Conservation (phyloP, 305 asterid genomes). For the Solanum aculeatissimum region DNA sequence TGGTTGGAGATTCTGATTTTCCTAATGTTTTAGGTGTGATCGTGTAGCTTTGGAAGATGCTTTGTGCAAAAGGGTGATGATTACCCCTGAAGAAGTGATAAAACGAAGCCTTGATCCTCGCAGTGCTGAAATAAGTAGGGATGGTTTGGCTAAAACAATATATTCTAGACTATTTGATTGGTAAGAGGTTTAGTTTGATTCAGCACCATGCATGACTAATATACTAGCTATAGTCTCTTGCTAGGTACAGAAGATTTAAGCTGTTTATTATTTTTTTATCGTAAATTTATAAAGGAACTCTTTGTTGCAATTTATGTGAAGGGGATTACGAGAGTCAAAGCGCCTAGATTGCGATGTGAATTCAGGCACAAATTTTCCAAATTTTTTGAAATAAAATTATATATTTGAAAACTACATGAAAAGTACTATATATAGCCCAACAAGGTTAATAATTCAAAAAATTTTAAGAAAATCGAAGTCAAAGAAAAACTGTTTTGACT, state of each 20-base stretch:
- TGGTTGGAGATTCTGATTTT: constrained; percentile 16
- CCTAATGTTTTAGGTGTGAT: constrained; percentile 63
- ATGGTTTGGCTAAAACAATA: constrained; percentile 90
- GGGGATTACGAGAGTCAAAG: not conserved
- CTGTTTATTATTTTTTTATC: not conserved
- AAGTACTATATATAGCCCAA: not conserved
- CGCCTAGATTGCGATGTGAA: not conserved
- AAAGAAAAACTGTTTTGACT: not conserved
- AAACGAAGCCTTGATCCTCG: constrained; percentile 98
- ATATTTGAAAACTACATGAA: not conserved
- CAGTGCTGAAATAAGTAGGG: constrained; percentile 89
- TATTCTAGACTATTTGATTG: constrained; percentile 97
- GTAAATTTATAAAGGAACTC: not conserved
- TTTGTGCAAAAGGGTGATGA: constrained; percentile 93
- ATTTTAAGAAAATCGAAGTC: not conserved
- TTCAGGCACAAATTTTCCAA: not conserved
- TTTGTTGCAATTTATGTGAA: not conserved
- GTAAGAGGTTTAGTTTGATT: constrained; percentile 32
- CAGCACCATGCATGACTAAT: not conserved
- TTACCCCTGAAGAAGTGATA: constrained; percentile 98
- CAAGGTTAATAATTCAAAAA: not conserved
- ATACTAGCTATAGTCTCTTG: not conserved
- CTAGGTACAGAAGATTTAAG: not conserved
- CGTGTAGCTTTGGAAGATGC: constrained; percentile 86
- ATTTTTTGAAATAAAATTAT: not conserved